Base-by-base conservation (phyloP, 2,329 filamentous ascomycete genomes). In the Aspergillus sp. region DNA sequence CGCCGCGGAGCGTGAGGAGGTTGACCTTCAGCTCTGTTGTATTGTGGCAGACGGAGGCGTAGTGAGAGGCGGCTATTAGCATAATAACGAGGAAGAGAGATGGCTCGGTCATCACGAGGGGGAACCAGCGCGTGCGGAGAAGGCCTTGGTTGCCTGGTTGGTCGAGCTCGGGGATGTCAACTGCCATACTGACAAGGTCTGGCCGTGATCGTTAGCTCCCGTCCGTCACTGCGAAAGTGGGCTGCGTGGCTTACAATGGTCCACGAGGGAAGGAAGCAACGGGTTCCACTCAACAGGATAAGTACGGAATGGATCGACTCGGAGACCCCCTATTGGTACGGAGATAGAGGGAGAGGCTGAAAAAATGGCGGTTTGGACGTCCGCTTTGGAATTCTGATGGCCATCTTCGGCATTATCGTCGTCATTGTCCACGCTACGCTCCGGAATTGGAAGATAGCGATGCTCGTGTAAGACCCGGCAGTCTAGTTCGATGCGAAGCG, bases 81-180 rank as follows among this genome's bases (percentile, higher is more conserved):
- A 73, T 60, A 33, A 72, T 62, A 19, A 73, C 63, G 27, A 69
- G 66, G 45, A 73, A 62, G 9, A 69, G 53, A 3, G 67, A 61
- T 1, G 60, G 57, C 33, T 72, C 67, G 28, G 63, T 65, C 49
- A 72, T 61, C n/a, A 68, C 62, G 32, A 73, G 59, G 4, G 68
- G 69, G 34, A 72, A 66, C 61, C 70, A 72, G 10, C 57, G 49
- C 19, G 64, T 61, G 47, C 68, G 59, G 4, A 73, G 55, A 4
- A 69, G 57, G 7, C 59, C 61, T n/a, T 54, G 55, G 38, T 61
- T 60, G 2, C 55, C 54, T 0, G 58, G 58, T 8, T 57, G 57
- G 43, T 73, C 70, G 27, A 73, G 59, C 40, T 71, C 67, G 9
- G 70, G 70, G 8, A 72, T 65, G 40, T 72, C 65, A 32, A 69